A percentile compares a stretch with the other conserved stretches of the same genome.
Evolutionary conservation across 1,139 yeast species (phyloP).

Genomic region (Protomyces gravidus): DNA sequence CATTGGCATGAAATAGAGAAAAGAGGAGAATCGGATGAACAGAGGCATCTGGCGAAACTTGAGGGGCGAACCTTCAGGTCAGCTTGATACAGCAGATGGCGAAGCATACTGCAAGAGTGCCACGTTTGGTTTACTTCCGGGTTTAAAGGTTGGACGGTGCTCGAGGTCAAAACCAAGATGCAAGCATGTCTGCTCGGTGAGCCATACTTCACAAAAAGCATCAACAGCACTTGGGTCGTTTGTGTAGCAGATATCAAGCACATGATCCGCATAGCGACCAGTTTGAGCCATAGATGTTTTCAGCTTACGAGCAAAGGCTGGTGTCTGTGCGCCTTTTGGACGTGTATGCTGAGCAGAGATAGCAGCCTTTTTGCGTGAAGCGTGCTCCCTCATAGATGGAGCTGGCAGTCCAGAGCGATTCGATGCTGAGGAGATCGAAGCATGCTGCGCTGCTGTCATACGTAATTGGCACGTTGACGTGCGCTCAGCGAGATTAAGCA

Average conservation of each 20-base stretch:
- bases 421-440: too few relatives aligned
- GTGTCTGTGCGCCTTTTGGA: not conserved
- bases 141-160: slow-evolving; percentile 16
- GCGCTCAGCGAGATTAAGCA: too few relatives aligned
- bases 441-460: too few relatives aligned
- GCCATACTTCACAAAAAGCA: not conserved
- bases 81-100: not conserved
- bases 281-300: not conserved
- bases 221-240: slow-evolving; percentile 2
- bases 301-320: not conserved
- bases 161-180: slow-evolving; percentile 19
- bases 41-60: not conserved
- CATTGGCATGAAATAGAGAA: slow-evolving; percentile 12
- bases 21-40: slow-evolving; percentile 9
- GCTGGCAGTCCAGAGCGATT: too few relatives aligned
- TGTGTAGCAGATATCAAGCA: slow-evolving; percentile 9
- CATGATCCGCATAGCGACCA: not conserved
- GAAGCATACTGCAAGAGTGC: slow-evolving; percentile 14
- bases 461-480: too few relatives aligned
- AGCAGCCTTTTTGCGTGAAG: too few relatives aligned
- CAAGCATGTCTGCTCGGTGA: not conserved
- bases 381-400: too few relatives aligned
- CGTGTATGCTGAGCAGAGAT: too few relatives aligned
- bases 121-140: slow-evolving; percentile 16
- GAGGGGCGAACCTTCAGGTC: not conserved